These are phyloP conservation scores for Paramecium caudatum DNA, from an alignment of 73 alveolate species.

Conservation along the genomic window DNA sequence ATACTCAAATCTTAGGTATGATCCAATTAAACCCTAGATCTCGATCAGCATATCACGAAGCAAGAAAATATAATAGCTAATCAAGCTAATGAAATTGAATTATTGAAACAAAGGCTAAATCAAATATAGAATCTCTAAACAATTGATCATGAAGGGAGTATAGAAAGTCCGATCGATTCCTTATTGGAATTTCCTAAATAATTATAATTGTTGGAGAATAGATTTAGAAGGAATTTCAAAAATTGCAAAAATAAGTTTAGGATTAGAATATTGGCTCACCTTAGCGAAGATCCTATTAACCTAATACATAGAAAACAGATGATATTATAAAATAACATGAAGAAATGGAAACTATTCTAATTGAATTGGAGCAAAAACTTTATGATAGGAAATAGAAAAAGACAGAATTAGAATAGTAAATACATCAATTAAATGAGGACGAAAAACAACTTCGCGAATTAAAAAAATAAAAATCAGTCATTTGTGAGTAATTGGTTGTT, in stretches of 20 bases:
- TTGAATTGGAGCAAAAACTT: constrained; percentile 8
- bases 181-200: not conserved
- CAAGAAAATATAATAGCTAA: not conserved
- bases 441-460: not conserved
- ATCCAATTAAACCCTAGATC: not conserved
- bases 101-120: not conserved
- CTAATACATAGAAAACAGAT: not conserved
- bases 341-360: not conserved
- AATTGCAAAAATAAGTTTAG: not conserved
- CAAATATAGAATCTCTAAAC: not conserved
- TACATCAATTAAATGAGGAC: not conserved
- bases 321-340: constrained; percentile 12
- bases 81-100: not conserved
- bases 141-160: too few species aligned
- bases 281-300: not conserved
- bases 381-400: not conserved
- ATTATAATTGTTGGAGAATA: not conserved
- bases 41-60: not conserved
- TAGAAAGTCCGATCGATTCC: not conserved
- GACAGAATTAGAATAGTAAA: not conserved
- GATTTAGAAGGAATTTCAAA: not conserved
- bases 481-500: not conserved
- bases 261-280: not conserved
- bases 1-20: not conserved
- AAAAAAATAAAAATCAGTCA: not conserved